Evolutionary conservation across 192 early-diverging fungal species (phyloP), one percentile per base, ranked within the genome.

Genomic region (Podila epigama): DNA sequence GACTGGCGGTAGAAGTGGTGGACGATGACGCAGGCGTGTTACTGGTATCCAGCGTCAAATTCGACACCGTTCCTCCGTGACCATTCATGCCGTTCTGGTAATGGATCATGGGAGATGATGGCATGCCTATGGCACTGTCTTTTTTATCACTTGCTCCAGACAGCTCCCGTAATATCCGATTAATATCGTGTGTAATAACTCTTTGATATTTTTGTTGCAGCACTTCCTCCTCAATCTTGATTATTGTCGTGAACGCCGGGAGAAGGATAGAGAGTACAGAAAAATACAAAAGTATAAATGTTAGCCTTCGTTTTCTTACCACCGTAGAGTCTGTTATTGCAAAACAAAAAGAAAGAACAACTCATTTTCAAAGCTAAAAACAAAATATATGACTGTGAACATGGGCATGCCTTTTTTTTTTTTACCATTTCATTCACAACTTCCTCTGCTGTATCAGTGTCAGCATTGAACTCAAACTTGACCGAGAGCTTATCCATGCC

Each of bases 391-490:
- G 5, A 32, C 55, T 33, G 13, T 56, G 34, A 5, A 42, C 3
- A 1, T 16, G n/a, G 12, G 41, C 3, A 42, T 42, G n/a, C 41
- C 1, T 12, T 1, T 42, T 2, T 42, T 42, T 58, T 28, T 40
- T 64, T 65, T 78, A 92, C 89, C 92, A 93, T 93, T 69, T 93
- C 92, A 34, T 88, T 89, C 0, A 93, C 92, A 42, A 93, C 92
- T 62, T 91, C 88, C 50, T 92, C 92, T 0, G 92, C 92, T 3
- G 92, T 93, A 54, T 93, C 92, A 0, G 86, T 89, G 51, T 91
- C 87, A 5, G 86, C 89, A 73, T 94, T 93, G 68, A 94, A 94
- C 54, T 92, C 91, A 79, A 94, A 94, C 69, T 93, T 93, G 22
- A 94, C 92, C 0, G 92, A 93, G 18, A 94, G 72, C 54, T 86